phyloP scores from a whole-genome alignment of 805 yeast genomes.

The Zygotorulaspora chibaensis region DNA sequence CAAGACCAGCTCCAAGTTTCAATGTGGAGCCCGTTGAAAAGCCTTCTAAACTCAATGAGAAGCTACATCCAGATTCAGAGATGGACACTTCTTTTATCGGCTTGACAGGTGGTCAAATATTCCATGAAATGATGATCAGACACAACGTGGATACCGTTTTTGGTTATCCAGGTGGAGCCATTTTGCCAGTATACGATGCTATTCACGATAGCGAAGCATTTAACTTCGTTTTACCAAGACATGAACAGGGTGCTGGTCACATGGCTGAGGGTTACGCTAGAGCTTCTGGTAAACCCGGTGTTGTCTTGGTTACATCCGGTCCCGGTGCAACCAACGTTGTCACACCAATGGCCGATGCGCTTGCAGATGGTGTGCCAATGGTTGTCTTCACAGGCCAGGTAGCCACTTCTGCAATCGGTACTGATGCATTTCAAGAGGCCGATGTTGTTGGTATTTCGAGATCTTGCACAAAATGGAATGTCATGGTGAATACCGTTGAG shows the following conservation, averaged over 20 bases:
- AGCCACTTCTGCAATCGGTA: constrained; percentile 91
- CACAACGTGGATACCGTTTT: constrained; percentile 93
- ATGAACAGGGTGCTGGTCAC: constrained; percentile 99
- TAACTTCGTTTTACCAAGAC: constrained; percentile 88
- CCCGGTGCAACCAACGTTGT: constrained; percentile 98
- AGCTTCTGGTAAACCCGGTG: constrained; percentile 94
- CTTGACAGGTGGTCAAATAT: constrained; percentile 95
- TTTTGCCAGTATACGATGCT: constrained; percentile 95
- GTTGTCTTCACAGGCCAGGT: constrained; percentile 98
- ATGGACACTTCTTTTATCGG: constrained; percentile 91
- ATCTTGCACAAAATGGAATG: constrained; percentile 98
- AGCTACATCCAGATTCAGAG: constrained; percentile 11
- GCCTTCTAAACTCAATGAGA: constrained; percentile 11
- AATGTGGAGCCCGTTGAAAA: constrained; percentile 23
- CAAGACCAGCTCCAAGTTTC: constrained; percentile 38
- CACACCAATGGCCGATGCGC: constrained; percentile 98
- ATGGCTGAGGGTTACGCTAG: constrained; percentile 99
- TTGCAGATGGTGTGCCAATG: constrained; percentile 95
- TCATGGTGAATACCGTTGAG: constrained; percentile 92
- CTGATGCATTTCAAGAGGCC: constrained; percentile 99
- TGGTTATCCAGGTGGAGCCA: constrained; percentile 99
- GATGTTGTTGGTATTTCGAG: constrained; percentile 96
- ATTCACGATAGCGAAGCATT: constrained; percentile 86
- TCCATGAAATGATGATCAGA: constrained; percentile 97
- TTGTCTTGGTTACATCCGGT: constrained; percentile 96